Evolutionary conservation across 169 alveolate species (phyloP), one percentile per base, ranked within the genome.

Genomic region (Plasmodium blacklocki): DNA sequence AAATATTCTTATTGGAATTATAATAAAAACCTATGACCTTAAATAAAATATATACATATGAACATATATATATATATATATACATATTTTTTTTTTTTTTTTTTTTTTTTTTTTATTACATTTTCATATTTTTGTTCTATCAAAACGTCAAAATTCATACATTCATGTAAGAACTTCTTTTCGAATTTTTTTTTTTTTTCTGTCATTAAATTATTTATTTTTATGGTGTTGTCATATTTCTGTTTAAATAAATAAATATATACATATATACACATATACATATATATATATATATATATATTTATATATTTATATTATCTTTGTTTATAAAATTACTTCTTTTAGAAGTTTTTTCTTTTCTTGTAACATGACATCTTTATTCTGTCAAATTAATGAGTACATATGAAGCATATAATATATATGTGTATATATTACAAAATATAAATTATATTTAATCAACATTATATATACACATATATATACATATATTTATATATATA

Each of bases 51-150:
- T 58, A 71, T 11, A 7, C 29, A 71, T 71, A 71, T 59, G 8
- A 9, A 14, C 83, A 9, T 54, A 15, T 21, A 60, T 15, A 54
- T 11, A 29, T 8, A 56, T 70, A 56, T 12, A n/a, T 6, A 15
- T 56, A 21, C n/a, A 56, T 56, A 56, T 56, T 56, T 11, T 5
- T 18, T n/a, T 66, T 29, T 66, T 29, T 66, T 11, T 66, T 66
- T 66, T 23, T 3, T 18, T 15, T 43, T 47, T 56, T 7, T 56
- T 26, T 73, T 21, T 29, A 52, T 23, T 78, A 78, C 89, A 47
- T 78, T 64, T 78, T 78, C 89, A 63, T 78, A 52, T 66, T 63
- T 78, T 45, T 78, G 89, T 59, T 78, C 89, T 8, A 78, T 52
- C 14, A 78, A 52, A 63, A 78, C 78, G 21, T 78, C 89, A 23